Percentiles rank a stretch among this genome's conserved stretches.
phyloP scores from a whole-genome alignment of 768 basidiomycete genomes.

The Kwoniella dendrophila region DNA sequence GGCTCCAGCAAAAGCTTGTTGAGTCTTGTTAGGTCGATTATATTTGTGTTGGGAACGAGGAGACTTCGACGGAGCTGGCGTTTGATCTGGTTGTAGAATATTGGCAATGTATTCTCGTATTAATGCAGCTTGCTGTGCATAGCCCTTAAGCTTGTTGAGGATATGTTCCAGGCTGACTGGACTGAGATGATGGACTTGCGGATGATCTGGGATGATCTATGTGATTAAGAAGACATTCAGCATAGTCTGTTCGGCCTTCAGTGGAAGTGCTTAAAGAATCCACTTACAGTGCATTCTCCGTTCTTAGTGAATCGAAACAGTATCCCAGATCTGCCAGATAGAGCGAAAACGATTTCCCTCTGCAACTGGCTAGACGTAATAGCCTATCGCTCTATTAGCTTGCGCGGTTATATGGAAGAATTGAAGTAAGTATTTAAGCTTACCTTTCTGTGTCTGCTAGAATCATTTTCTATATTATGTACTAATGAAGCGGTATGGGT shows the following conservation, averaged over 20 bases:
- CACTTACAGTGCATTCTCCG: constrained; percentile 21
- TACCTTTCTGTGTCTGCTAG: background rate
- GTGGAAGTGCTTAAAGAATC: background rate
- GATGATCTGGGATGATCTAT: constrained; percentile 29
- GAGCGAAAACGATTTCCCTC: constrained; percentile 42
- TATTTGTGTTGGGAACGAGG: background rate
- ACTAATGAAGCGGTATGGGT: constrained; percentile 7
- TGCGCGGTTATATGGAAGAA: background rate
- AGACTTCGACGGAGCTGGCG: background rate
- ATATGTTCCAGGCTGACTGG: constrained; percentile 18
- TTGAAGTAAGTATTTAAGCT: background rate
- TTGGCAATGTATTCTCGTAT: constrained; percentile 22
- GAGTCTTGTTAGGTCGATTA: constrained; percentile 18
- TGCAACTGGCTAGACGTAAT: constrained; percentile 37
- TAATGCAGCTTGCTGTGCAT: constrained; percentile 13
- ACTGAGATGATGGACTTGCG: constrained; percentile 28
- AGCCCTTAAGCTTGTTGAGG: constrained; percentile 6
- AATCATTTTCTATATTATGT: background rate
- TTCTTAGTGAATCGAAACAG: constrained; percentile 20
- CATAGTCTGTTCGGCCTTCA: background rate
- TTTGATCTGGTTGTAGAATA: background rate
- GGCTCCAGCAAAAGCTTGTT: constrained; percentile 43
- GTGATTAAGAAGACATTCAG: background rate
- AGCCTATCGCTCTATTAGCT: constrained; percentile 12
- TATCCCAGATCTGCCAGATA: constrained; percentile 36